A percentile compares a stretch with the other conserved stretches of the same genome.
Evolutionary conservation across 805 yeast genomes (phyloP).

Genomic region (Ogataea paradorogensis): DNA sequence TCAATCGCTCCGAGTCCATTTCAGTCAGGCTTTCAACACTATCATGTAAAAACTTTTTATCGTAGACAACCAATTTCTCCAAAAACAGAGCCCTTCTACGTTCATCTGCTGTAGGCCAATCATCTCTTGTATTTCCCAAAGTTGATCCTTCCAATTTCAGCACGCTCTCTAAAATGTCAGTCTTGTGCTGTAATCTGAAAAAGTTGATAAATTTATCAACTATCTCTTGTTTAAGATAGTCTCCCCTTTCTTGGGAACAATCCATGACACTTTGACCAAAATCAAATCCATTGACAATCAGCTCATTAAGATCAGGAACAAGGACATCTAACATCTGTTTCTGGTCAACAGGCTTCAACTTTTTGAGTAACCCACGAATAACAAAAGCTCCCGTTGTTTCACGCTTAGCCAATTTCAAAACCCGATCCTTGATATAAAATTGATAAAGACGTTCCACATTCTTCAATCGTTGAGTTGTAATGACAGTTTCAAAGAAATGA

Average conservation of each 20-base stretch:
- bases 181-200: slow-evolving; percentile 35
- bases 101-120: slow-evolving; percentile 92
- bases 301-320: slow-evolving; percentile 61
- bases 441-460: slow-evolving; percentile 68
- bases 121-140: slow-evolving; percentile 75
- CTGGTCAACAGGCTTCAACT: slow-evolving; percentile 61
- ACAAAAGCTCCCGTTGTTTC: slow-evolving; percentile 84
- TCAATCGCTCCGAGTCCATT: slow-evolving; percentile 56
- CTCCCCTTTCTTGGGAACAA: slow-evolving; percentile 55
- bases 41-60: slow-evolving; percentile 53
- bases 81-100: slow-evolving; percentile 74
- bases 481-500: slow-evolving; percentile 76
- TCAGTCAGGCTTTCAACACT: slow-evolving; percentile 59
- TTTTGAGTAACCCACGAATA: slow-evolving; percentile 65
- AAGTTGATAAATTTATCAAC: slow-evolving; percentile 47
- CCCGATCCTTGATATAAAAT: slow-evolving; percentile 69
- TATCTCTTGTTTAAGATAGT: slow-evolving; percentile 59
- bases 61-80: slow-evolving; percentile 70
- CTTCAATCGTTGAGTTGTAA: slow-evolving; percentile 63
- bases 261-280: slow-evolving; percentile 65
- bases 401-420: slow-evolving; percentile 71
- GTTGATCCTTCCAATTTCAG: slow-evolving; percentile 67
- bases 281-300: slow-evolving; percentile 67
- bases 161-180: slow-evolving; percentile 63
- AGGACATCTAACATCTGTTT: slow-evolving; percentile 59